Base-by-base conservation (phyloP, 2,329 filamentous ascomycete species). In the Penicillium capsulatum region DNA sequence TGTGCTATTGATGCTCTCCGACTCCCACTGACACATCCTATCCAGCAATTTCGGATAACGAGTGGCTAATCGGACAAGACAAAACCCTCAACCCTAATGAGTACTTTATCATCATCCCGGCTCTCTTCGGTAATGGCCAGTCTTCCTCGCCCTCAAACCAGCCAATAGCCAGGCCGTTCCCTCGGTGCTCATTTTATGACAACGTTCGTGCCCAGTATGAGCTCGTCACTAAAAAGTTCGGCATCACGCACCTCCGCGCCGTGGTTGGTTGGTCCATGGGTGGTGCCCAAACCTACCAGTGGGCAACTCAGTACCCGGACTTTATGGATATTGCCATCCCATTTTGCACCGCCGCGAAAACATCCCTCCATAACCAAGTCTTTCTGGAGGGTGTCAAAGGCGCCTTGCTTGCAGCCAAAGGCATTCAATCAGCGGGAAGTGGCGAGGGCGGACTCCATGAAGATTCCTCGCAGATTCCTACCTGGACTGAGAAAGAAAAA, bases 231-330 rank as follows among this genome's bases (percentile, higher is more conserved):
- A 69, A 82, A 54, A 72, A 78, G 32, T 63, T 86, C 2, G 71
- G 73, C 0, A 68, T 86, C 48, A 73, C 66, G 8, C 80, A 83
- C 60, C 70, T 80, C 2, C 68, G 72, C 15, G 77, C 78, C 7
- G 81, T 86, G 0, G 53, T 84, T 0, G 83, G 83, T 0, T 86
- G 82, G 81, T 80, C 74, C 6, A 86, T 86, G 83, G 82, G 81
- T 2, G 83, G 76, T 0, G 81, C 70, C 0, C 82, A 86, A 58
- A 75, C 78, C 1, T 82, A 72, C 45, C 79, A 83, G 55, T 83
- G 80, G 80, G 76, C 68, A 37, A 74, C 74, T 0, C 76, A 80
- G 53, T 80, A 75, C 49, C 76, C 77, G 0, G 74, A 81, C 9
- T 84, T 84, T 56, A 77, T 83, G 73, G 80, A 84, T 47, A 60